These are phyloP conservation scores for Raphanus hybrid DNA, from an alignment of 441 rosid species.

Conservation along the genomic window DNA sequence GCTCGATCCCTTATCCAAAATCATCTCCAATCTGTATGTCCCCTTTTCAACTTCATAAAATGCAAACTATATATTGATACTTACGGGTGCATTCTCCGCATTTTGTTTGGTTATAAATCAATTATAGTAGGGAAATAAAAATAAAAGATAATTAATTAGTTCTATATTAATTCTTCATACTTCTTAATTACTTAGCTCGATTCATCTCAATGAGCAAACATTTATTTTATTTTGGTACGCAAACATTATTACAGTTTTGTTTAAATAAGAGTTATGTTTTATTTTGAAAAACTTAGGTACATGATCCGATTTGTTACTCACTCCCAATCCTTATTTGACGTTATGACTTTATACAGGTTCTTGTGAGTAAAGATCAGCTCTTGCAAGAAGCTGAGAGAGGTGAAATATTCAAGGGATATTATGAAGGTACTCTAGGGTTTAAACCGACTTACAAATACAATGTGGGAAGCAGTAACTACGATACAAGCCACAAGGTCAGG, in stretches of 20 bases:
- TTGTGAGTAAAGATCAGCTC: conserved; percentile 70
- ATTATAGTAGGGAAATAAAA: neutral
- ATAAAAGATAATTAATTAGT: neutral
- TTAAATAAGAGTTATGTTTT: neutral
- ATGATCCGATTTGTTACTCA: neutral
- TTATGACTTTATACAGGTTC: conserved; percentile 46
- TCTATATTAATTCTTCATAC: neutral
- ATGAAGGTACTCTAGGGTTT: conserved; percentile 66
- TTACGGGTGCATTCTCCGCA: neutral
- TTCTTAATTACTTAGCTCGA: neutral
- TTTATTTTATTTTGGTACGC: neutral
- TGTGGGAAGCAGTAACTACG: conserved; percentile 66
- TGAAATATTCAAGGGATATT: conserved; percentile 62
- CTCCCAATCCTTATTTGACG: neutral
- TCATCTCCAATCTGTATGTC: conserved; percentile 57
- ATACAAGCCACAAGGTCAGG: conserved; percentile 71
- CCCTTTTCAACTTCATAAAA: neutral
- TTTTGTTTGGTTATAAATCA: neutral
- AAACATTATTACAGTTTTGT: neutral
- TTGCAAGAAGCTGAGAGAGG: conserved; percentile 76
- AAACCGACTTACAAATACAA: conserved; percentile 76
- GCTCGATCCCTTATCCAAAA: conserved; percentile 59
- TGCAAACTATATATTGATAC: neutral
- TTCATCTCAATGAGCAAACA: neutral
- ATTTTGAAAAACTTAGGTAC: neutral